Percentiles rank a stretch among this genome's conserved stretches.
Conservation (phyloP, 78 protist genomes). For the Emiliania huxleyi region DNA sequence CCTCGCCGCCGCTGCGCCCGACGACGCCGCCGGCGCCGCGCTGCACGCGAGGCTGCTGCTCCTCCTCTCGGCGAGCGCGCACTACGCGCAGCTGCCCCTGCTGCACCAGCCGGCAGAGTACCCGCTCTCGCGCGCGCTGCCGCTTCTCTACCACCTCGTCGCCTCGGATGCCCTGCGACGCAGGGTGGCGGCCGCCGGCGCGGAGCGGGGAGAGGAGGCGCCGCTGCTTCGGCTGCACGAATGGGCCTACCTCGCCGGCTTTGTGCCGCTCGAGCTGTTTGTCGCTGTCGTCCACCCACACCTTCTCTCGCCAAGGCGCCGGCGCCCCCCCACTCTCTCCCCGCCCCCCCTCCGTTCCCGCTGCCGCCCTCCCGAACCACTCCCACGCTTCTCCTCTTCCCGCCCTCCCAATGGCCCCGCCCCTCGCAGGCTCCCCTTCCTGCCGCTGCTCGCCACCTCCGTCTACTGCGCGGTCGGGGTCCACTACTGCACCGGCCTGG, state of each 20-base stretch:
- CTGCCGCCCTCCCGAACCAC: too few species aligned
- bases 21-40: neutral
- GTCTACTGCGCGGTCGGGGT: constrained; percentile 42
- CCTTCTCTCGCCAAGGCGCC: neutral
- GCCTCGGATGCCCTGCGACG: neutral
- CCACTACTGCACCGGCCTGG: neutral
- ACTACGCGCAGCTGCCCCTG: constrained; percentile 25
- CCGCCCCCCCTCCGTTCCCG: too few species aligned
- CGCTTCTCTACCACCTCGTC: neutral
- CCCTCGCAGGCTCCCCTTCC: constrained; percentile 44
- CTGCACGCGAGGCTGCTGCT: neutral
- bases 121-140: neutral
- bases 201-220: neutral
- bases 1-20: neutral
- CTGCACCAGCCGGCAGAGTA: neutral
- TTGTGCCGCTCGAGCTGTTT: neutral
- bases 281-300: neutral
- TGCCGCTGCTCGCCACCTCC: constrained; percentile 46
- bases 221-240: neutral
- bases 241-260: neutral
- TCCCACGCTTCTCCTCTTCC: too few species aligned
- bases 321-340: too few species aligned
- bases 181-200: too few species aligned
- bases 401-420: neutral
- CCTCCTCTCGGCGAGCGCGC: neutral